Conservation (phyloP, 352 stramenopile species). For the Discostella stelligera region DNA sequence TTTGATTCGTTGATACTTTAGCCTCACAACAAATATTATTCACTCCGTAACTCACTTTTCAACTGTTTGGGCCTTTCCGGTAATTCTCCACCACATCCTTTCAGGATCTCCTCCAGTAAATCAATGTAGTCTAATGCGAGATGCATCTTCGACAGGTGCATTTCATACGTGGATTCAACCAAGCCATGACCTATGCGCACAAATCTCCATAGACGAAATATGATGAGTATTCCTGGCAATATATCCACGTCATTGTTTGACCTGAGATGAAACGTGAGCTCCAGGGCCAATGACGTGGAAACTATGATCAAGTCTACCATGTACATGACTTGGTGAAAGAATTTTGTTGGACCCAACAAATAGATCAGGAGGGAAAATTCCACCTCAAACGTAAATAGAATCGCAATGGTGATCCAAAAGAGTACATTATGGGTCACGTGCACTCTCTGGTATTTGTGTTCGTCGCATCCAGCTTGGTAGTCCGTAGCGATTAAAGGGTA, state of each 20-base stretch:
- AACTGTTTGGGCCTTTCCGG: slow-evolving; percentile 16
- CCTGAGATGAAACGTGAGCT: slow-evolving; percentile 53
- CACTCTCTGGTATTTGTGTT: slow-evolving; percentile 58
- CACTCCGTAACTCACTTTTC: not conserved
- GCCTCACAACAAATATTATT: too few species aligned
- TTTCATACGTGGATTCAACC: slow-evolving; percentile 55
- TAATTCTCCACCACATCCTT: slow-evolving; percentile 32
- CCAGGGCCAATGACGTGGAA: slow-evolving; percentile 54
- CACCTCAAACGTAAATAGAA: slow-evolving; percentile 64
- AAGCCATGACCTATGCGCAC: slow-evolving; percentile 76
- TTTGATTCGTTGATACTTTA: too few species aligned
- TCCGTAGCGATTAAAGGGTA: slow-evolving; percentile 22
- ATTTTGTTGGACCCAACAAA: slow-evolving; percentile 50
- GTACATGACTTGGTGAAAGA: slow-evolving; percentile 65
- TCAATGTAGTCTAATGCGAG: slow-evolving; percentile 17
- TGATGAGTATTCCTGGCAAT: slow-evolving; percentile 54
- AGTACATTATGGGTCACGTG: slow-evolving; percentile 56
- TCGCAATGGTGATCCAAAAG: slow-evolving; percentile 62
- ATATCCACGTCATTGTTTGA: slow-evolving; percentile 32
- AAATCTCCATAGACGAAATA: slow-evolving; percentile 75
- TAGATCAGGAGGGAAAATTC: slow-evolving; percentile 63
- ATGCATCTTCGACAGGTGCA: slow-evolving; percentile 29
- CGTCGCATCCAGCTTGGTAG: slow-evolving; percentile 53
- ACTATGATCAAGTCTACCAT: slow-evolving; percentile 73
- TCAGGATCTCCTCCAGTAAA: slow-evolving; percentile 34